Evolutionary conservation across 768 basidiomycete species (phyloP).

Genomic region (Boletus bicolor): DNA sequence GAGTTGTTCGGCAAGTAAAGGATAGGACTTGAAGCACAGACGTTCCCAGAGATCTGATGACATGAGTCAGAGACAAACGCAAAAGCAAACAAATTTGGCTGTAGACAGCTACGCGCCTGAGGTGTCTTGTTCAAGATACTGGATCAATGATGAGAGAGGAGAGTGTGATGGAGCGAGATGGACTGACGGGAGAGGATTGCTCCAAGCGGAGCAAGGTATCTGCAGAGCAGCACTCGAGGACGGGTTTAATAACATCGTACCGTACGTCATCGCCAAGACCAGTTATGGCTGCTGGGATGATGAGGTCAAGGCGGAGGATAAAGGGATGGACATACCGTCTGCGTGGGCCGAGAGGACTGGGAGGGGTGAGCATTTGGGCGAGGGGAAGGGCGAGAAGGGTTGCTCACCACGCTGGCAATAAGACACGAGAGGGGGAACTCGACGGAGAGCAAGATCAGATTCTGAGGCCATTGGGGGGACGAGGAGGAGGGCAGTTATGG

Average conservation of each 20-base stretch:
- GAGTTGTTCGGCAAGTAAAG: conserved; percentile 50
- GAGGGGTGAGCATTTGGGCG: conserved; percentile 13
- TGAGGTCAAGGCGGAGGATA: not conserved
- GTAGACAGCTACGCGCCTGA: conserved; percentile 39
- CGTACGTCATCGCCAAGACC: conserved; percentile 60
- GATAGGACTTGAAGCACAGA: conserved; percentile 60
- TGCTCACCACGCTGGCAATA: conserved; percentile 71
- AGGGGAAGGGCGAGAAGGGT: not conserved
- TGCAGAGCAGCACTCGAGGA: conserved; percentile 68
- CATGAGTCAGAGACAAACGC: conserved; percentile 3
- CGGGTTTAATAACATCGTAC: conserved; percentile 65
- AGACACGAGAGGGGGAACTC: conserved; percentile 60
- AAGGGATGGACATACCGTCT: conserved; percentile 47
- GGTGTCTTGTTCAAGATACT: conserved; percentile 57
- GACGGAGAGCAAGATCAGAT: conserved; percentile 33
- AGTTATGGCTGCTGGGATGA: conserved; percentile 47
- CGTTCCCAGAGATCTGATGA: conserved; percentile 63
- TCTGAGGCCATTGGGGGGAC: conserved; percentile 33
- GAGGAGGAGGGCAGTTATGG: not conserved
- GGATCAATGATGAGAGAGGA: conserved; percentile 14
- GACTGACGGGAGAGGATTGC: conserved; percentile 62
- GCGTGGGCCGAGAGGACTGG: conserved; percentile 59
- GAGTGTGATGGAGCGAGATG: conserved; percentile 5
- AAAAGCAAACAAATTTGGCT: not conserved
- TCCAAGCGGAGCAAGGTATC: conserved; percentile 71